phyloP scores from a whole-genome alignment of 352 stramenopile species.

The Pythium pectinolyticum region DNA sequence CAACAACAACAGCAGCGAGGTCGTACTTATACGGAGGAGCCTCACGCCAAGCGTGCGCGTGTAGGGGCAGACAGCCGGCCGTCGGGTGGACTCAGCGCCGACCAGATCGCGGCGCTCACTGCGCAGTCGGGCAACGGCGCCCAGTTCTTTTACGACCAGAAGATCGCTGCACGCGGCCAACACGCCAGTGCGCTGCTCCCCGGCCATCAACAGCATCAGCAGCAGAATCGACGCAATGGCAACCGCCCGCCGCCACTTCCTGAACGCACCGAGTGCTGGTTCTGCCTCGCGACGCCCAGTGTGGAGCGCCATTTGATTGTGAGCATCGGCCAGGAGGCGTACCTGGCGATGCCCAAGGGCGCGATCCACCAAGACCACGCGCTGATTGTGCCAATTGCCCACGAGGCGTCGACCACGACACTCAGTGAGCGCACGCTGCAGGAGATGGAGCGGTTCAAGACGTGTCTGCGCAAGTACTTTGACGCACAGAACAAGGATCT shows the following conservation, averaged over 20 bases:
- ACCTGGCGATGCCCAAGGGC: slow-evolving; percentile 80
- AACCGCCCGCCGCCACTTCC: slow-evolving; percentile 32
- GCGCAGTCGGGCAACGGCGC: slow-evolving; percentile 35
- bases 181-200: slow-evolving; percentile 47
- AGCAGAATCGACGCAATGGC: slow-evolving; percentile 24
- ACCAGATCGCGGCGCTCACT: slow-evolving; percentile 69
- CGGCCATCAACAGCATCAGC: slow-evolving; percentile 28
- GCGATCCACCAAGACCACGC: slow-evolving; percentile 75
- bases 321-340: slow-evolving; percentile 77
- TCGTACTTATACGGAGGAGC: slow-evolving; percentile 22
- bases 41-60: slow-evolving; percentile 43
- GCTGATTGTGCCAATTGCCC: slow-evolving; percentile 78
- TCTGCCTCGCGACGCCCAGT: slow-evolving; percentile 75
- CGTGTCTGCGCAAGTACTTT: slow-evolving; percentile 57
- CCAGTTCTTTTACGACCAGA: slow-evolving; percentile 83
- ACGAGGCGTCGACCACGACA: slow-evolving; percentile 59
- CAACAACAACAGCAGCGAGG: slow-evolving; percentile 15
- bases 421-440: slow-evolving; percentile 39
- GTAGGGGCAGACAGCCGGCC: slow-evolving; percentile 10
- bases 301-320: slow-evolving; percentile 82
- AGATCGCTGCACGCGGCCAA: slow-evolving; percentile 52
- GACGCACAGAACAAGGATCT: slow-evolving; percentile 64
- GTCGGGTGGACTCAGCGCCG: slow-evolving; percentile 49
- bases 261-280: slow-evolving; percentile 82
- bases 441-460: slow-evolving; percentile 76